Conservation (phyloP, 192 early-diverging fungal species). For the Funneliformis geosporum region DNA sequence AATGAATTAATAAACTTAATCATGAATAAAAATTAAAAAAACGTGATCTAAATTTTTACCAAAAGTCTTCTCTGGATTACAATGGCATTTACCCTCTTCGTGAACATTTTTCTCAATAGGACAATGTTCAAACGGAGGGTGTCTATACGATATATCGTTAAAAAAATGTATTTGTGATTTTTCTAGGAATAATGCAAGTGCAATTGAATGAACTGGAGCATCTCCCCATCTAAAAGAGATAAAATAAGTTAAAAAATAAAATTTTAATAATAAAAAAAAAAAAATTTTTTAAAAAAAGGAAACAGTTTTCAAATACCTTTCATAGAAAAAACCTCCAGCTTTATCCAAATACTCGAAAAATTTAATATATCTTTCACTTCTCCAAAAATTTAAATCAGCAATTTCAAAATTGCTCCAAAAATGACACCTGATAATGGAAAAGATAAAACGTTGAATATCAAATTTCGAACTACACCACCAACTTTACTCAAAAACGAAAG, state of each 20-base stretch:
- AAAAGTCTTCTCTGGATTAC: constrained; percentile 53
- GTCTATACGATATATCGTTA: constrained; percentile 72
- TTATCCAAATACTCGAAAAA: constrained; percentile 72
- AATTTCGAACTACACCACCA: neutral
- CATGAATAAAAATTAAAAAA: neutral
- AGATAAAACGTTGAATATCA: neutral
- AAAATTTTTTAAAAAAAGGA: neutral
- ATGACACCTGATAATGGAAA: constrained; percentile 47
- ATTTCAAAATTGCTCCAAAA: constrained; percentile 94
- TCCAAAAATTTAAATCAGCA: constrained; percentile 68
- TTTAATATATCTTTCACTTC: constrained; percentile 64
- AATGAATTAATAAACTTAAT: neutral
- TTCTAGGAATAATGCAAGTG: constrained; percentile 60
- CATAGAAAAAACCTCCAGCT: constrained; percentile 87
- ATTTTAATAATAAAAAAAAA: neutral
- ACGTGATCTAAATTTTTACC: constrained; percentile 38
- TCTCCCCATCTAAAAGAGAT: constrained; percentile 60
- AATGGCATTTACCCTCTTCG: constrained; percentile 48
- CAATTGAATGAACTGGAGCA: constrained; percentile 76
- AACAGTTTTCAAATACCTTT: constrained; percentile 49
- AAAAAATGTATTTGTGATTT: constrained; percentile 74
- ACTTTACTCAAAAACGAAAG: neutral
- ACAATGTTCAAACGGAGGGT: constrained; percentile 72
- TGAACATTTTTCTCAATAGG: constrained; percentile 55
- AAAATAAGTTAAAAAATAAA: neutral